Conservation (phyloP, 768 basidiomycete species). For the Termitomyces sp. region DNA sequence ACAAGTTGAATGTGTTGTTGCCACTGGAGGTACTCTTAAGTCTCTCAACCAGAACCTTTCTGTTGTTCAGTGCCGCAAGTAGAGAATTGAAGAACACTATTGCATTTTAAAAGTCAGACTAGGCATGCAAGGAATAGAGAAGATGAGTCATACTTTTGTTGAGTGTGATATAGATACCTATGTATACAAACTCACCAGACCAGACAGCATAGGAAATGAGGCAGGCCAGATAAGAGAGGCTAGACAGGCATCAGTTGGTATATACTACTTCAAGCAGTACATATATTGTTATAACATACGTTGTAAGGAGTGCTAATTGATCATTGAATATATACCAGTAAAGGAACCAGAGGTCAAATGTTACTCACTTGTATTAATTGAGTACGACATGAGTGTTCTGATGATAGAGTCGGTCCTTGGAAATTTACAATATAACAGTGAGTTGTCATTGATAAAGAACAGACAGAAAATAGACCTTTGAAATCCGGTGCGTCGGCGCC, state of each 20-base stretch:
- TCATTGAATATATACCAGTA: neutral
- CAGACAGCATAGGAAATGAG: slow-evolving; percentile 15
- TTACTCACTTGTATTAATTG: slow-evolving; percentile 9
- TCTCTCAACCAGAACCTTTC: slow-evolving; percentile 7
- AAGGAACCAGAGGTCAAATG: neutral
- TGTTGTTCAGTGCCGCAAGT: slow-evolving; percentile 15
- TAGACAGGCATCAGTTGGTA: neutral
- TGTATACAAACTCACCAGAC: slow-evolving; percentile 15
- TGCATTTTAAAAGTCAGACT: neutral
- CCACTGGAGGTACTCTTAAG: no score
- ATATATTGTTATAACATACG: neutral
- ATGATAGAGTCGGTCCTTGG: slow-evolving; percentile 7
- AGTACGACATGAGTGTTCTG: slow-evolving; percentile 7
- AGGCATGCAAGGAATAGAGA: neutral
- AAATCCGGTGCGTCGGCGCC: slow-evolving; percentile 4
- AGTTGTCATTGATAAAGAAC: neutral
- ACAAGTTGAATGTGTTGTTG: no score
- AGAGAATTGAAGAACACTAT: slow-evolving; percentile 18
- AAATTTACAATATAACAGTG: neutral
- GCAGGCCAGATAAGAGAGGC: slow-evolving; percentile 6
- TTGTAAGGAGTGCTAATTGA: slow-evolving; percentile 10
- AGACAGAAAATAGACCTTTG: neutral
- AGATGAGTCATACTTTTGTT: slow-evolving; percentile 9
- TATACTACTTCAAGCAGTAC: neutral
- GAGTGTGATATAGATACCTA: slow-evolving; percentile 16